Evolutionary conservation across 192 early-diverging fungal genomes (phyloP).

Genomic region (Backusella luteola): DNA sequence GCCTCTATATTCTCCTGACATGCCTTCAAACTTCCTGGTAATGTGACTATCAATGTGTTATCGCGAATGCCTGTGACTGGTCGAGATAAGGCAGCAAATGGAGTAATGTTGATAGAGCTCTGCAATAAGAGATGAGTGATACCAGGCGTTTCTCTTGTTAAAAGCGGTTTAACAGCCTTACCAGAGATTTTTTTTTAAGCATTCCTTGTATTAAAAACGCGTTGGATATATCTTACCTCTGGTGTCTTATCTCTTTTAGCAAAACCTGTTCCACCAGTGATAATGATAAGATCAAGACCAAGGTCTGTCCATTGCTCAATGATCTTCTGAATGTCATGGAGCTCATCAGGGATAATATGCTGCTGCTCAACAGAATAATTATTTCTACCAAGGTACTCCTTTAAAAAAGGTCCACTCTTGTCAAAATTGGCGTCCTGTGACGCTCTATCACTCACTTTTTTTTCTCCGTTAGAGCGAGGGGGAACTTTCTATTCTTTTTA

Average conservation of each 20-base stretch:
- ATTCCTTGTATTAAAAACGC: background rate
- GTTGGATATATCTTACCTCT: constrained; percentile 54
- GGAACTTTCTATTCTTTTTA: background rate
- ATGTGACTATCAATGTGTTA: constrained; percentile 69
- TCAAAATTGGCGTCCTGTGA: constrained; percentile 50
- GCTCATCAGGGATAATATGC: constrained; percentile 53
- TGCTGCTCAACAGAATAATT: constrained; percentile 38
- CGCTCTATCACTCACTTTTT: constrained; percentile 62
- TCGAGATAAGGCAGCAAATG: constrained; percentile 86
- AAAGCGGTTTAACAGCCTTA: constrained; percentile 71
- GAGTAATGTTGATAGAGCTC: constrained; percentile 77
- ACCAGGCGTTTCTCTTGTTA: constrained; percentile 70
- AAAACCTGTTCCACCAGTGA: constrained; percentile 94
- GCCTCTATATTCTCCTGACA: constrained; percentile 80
- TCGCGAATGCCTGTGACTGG: constrained; percentile 65
- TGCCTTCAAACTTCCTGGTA: constrained; percentile 90
- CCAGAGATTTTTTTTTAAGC: no score
- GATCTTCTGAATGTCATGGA: constrained; percentile 45
- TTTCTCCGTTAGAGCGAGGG: background rate
- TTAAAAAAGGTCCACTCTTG: constrained; percentile 63
- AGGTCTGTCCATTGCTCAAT: constrained; percentile 51
- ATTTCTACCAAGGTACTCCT: constrained; percentile 27
- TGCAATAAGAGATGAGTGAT: constrained; percentile 76
- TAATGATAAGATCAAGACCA: constrained; percentile 67
- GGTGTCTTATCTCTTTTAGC: constrained; percentile 84